Evolutionary conservation across 305 asterid species (phyloP).

Genomic region (Solanum chacoense): DNA sequence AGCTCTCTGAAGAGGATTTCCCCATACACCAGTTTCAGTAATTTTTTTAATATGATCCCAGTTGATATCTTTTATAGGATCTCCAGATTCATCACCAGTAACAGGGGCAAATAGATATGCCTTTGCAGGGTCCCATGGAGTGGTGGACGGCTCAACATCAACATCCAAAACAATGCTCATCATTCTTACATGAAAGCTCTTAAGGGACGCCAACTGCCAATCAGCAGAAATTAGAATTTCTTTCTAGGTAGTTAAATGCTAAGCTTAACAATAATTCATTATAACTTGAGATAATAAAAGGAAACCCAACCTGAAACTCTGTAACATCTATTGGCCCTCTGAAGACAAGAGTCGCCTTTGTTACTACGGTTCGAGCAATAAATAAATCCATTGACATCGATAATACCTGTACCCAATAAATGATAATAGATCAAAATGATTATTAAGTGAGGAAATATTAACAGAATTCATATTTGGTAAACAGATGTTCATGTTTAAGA

Average conservation of each 20-base stretch:
- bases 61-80: constrained; percentile 46
- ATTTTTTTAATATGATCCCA: constrained; percentile 68
- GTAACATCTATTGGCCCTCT: constrained; percentile 52
- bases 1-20: constrained; percentile 95
- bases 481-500: neutral
- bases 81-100: constrained; percentile 31
- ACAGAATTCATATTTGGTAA: neutral
- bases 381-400: constrained; percentile 89
- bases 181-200: constrained; percentile 91
- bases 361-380: constrained; percentile 76
- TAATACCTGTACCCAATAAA: constrained; percentile 45
- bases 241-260: constrained; percentile 8
- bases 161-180: constrained; percentile 99
- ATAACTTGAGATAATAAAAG: neutral
- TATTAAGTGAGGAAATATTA: neutral
- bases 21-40: constrained; percentile 70
- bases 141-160: constrained; percentile 95
- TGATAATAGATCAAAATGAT: neutral
- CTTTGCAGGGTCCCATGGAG: constrained; percentile 97
- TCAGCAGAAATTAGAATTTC: constrained; percentile 13
- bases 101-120: constrained; percentile 86
- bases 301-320: constrained; percentile 56
- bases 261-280: constrained; percentile 2
- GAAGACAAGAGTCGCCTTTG: constrained; percentile 67
- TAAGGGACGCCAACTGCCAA: constrained; percentile 59